A percentile compares a stretch with the other conserved stretches of the same genome.
These are phyloP conservation scores for Ascocoryne sarcoides DNA, from an alignment of 2,329 filamentous ascomycete genomes.

Conservation along the genomic window DNA sequence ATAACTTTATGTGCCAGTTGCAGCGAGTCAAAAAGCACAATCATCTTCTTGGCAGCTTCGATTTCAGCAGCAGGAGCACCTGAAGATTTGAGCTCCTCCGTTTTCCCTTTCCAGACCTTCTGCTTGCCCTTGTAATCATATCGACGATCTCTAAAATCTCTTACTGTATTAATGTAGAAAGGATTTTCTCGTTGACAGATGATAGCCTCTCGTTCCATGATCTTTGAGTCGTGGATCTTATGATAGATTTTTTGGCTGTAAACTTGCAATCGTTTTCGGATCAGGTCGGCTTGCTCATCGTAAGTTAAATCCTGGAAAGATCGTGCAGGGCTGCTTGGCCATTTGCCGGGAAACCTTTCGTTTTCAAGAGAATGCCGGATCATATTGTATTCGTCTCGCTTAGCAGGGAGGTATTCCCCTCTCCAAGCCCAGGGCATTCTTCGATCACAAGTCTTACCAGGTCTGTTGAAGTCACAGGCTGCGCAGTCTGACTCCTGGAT, in stretches of 20 bases:
- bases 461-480: constrained; percentile 95
- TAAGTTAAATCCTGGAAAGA: constrained; percentile 71
- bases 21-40: constrained; percentile 87
- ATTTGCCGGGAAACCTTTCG: constrained; percentile 79
- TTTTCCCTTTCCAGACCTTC: constrained; percentile 98
- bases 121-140: constrained; percentile 99
- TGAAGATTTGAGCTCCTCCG: constrained; percentile 72
- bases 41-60: constrained; percentile 98
- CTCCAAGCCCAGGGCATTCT: constrained; percentile 95
- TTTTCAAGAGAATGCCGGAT: constrained; percentile 86
- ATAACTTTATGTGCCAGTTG: constrained; percentile 99
- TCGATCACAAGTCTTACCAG: constrained; percentile 93
- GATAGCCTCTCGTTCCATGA: constrained; percentile 88
- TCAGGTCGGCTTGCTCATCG: constrained; percentile 72
- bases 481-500: constrained; percentile 93
- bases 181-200: constrained; percentile 98
- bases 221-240: constrained; percentile 94
- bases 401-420: constrained; percentile 92
- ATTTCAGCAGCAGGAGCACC: constrained; percentile 70
- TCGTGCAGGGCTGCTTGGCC: constrained; percentile 58
- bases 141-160: constrained; percentile 89
- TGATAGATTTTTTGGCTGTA: constrained; percentile 99
- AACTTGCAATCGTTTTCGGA: constrained; percentile 80
- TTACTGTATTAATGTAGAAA: constrained; percentile 95
- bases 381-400: constrained; percentile 99